Evolutionary conservation across 345 rosid species (phyloP).

Genomic region (Citrus trifoliata): DNA sequence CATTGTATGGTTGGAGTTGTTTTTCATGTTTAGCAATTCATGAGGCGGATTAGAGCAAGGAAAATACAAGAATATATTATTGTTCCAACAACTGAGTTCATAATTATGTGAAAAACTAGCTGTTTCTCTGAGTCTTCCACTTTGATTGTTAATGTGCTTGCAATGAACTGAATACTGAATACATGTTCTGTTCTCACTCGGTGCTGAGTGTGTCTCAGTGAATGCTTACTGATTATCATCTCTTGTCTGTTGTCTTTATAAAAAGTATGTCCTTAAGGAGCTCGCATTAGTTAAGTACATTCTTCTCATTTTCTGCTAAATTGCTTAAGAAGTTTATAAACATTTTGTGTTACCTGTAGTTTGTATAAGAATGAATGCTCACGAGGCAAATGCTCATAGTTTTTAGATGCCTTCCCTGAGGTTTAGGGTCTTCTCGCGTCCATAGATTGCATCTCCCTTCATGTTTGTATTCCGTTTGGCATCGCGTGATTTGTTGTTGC

Average conservation of each 20-base stretch:
- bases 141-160: neutral
- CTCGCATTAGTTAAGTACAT: neutral
- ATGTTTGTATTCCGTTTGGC: too few species aligned
- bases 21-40: constrained; percentile 10
- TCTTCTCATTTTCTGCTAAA: neutral
- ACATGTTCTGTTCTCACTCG: neutral
- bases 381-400: too few species aligned
- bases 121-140: neutral
- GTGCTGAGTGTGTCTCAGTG: neutral
- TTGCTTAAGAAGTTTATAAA: neutral
- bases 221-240: neutral
- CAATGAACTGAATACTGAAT: neutral
- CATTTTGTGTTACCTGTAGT: neutral
- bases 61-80: neutral
- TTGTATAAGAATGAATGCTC: neutral
- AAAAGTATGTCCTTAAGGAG: neutral
- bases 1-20: constrained; percentile 8
- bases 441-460: too few species aligned
- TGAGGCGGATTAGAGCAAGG: constrained; percentile 8
- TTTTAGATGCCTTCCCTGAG: too few species aligned
- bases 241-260: neutral
- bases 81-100: neutral
- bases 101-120: neutral
- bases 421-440: too few species aligned
- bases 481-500: too few species aligned